Base-by-base conservation (phyloP, 177 flowering plant genomes). In the Vitis hybrid region DNA sequence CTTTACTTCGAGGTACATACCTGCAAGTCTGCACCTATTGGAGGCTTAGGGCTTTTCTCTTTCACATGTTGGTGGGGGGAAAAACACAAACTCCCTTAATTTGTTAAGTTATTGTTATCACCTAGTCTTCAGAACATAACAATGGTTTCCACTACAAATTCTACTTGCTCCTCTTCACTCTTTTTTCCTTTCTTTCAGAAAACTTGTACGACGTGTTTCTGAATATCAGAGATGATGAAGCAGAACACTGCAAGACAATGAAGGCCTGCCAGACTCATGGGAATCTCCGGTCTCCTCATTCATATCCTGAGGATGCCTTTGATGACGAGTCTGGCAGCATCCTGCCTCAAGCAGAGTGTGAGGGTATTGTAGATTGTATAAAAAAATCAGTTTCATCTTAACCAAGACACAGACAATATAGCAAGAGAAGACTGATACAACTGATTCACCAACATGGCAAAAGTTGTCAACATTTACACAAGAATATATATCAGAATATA, bases 201-300 rank as follows among this genome's bases (percentile, higher is more conserved):
- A 95, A 91, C 67, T 70, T 92, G 86, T 93, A 92, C 26, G 97
- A 91, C 72, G 94, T 89, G 58, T 95, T 93, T 75, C 11, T 89
- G 50, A 95, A 95, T 83, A 84, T 93, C 49, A 79, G 97, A 81
- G 98, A 93, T 15, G 99, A 91, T 67, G 97, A 95, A 86, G 98
- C 92, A 22, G 98, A 95, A 73, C 97, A 95, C 76, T 93, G 98
- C 73, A 91, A 95, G 93, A 93, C 98, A 7, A 95, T 93, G 99
- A 93, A 77, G 79, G 93, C 94, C 39, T 95, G 98, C 67, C 97
- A 95, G 74, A 90, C 85, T 58, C 94, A 77, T 75, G 99, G 98
- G 15, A 90, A 74, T 66, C 93, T 95, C 15, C 88, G 85, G 1
- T 93, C 98, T 26, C 97, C 99, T 69, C 99, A 95, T 77, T 86